A percentile compares a stretch with the other conserved stretches of the same genome.
These are phyloP conservation scores for Cardamine chenopodiifolia DNA, from an alignment of 345 rosid genomes.

Conservation along the genomic window DNA sequence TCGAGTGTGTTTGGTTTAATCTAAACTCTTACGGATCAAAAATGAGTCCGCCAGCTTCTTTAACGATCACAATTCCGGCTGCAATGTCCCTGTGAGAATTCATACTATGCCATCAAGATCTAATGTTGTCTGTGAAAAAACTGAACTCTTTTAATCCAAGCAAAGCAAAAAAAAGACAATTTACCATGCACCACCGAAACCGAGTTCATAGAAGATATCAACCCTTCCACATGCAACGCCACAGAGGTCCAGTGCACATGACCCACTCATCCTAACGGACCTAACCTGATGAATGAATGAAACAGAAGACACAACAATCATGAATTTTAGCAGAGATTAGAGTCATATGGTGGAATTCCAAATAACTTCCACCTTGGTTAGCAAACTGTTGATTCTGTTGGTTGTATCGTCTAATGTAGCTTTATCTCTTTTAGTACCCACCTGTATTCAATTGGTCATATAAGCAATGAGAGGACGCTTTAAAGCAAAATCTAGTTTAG, in stretches of 20 bases:
- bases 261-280: constrained; percentile 90
- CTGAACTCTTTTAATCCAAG: not conserved
- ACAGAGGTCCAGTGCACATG: constrained; percentile 93
- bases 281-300: constrained; percentile 61
- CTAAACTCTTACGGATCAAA: constrained; percentile 81
- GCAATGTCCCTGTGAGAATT: constrained; percentile 80
- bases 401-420: constrained; percentile 69
- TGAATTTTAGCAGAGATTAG: not conserved
- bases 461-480: constrained; percentile 3
- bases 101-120: not conserved
- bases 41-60: constrained; percentile 91
- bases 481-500: not conserved
- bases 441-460: constrained; percentile 48
- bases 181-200: constrained; percentile 96
- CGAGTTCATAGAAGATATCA: constrained; percentile 79
- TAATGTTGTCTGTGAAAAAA: not conserved
- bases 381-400: constrained; percentile 72
- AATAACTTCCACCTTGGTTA: constrained; percentile 65
- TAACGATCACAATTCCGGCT: constrained; percentile 79
- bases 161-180: constrained; percentile 4
- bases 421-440: constrained; percentile 80
- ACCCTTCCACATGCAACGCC: constrained; percentile 89
- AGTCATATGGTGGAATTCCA: not conserved
- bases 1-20: constrained; percentile 4
- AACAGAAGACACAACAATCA: not conserved